Base-by-base conservation (phyloP, 2,329 filamentous ascomycete genomes). In the Emmonsiellopsis sp. region DNA sequence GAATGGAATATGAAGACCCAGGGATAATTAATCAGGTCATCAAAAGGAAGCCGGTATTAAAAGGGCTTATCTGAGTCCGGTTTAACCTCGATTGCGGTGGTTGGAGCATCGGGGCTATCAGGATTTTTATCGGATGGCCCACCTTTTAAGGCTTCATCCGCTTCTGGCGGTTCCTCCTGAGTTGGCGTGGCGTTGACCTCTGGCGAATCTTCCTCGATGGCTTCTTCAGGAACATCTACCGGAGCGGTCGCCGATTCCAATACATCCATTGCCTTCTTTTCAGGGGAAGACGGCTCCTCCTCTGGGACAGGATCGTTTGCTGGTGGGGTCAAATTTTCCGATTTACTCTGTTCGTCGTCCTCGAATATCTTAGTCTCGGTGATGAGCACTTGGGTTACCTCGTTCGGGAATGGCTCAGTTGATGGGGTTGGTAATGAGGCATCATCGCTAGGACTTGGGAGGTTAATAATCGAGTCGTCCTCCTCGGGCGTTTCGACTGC, bases 401-500 rank as follows among this genome's bases (percentile, higher is more conserved):
- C 11, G 21, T 7, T 17, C 11, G 36, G 36, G 6, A 40, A 40
- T 14, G 5, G 47, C 34, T 49, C 21, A 32, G 17, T 14, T 32
- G 39, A 34, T 9, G 47, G 10, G 17, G 4, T 3, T 13, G 36
- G 31, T 27, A 27, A 27, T 27, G 21, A 5, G 3, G 37, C 37
- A 40, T 40, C 37, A 11, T 40, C 6, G 14, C 37, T 40, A 13
- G 49, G 9, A 36, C 40, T 21, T 43, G 44, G 51, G 27, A 53
- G 51, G 42, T 53, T 43, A n/a, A 46, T 17, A 27, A 53, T 37
- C 14, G 36, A n/a, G 21, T 49, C 27, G 10, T 49, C 31, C 27
- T 53, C 51, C 14, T 55, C 50, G 11, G 27, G 27, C 11, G 21
- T 9, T 9, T 37, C 32, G 13, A 73, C 57, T 74, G 63, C 68